A percentile compares a stretch with the other conserved stretches of the same genome.
Evolutionary conservation across 192 early-diverging fungal species (phyloP).

Genomic region (Backusella liffmaniae): DNA sequence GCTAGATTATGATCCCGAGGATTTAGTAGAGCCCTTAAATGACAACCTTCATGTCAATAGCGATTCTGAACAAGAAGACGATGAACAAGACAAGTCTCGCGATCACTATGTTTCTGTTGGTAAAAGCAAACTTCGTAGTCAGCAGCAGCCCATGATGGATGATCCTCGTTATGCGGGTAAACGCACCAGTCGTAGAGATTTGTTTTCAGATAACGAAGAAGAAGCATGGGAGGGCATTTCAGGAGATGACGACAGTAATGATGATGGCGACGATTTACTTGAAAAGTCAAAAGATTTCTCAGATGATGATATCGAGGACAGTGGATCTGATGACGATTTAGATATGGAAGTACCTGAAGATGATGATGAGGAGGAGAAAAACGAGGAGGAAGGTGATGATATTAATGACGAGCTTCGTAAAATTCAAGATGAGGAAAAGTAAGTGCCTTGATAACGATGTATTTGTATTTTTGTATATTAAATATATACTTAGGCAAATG

Average conservation of each 20-base stretch:
- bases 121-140: slow-evolving; percentile 63
- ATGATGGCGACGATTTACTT: slow-evolving; percentile 52
- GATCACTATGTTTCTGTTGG: slow-evolving; percentile 72
- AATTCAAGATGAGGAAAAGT: slow-evolving; percentile 81
- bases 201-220: slow-evolving; percentile 51
- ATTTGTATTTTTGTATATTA: background rate
- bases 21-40: slow-evolving; percentile 38
- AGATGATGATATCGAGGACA: slow-evolving; percentile 36
- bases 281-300: slow-evolving; percentile 32
- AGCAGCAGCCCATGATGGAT: slow-evolving; percentile 59
- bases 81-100: slow-evolving; percentile 50
- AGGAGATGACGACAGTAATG: slow-evolving; percentile 19
- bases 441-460: background rate
- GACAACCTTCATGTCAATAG: slow-evolving; percentile 38
- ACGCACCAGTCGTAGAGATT: slow-evolving; percentile 61
- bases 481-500: slow-evolving; percentile 49
- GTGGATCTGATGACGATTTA: slow-evolving; percentile 38
- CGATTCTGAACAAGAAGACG: slow-evolving; percentile 39
- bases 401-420: slow-evolving; percentile 63
- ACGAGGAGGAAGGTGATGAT: slow-evolving; percentile 39
- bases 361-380: slow-evolving; percentile 44
- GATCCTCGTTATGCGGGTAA: slow-evolving; percentile 75
- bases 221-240: slow-evolving; percentile 33
- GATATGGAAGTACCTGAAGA: slow-evolving; percentile 37
- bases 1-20: slow-evolving; percentile 72